A percentile compares a stretch with the other conserved stretches of the same genome.
Evolutionary conservation across 169 alveolate genomes (phyloP).

Genomic region (Babesia ovis): DNA sequence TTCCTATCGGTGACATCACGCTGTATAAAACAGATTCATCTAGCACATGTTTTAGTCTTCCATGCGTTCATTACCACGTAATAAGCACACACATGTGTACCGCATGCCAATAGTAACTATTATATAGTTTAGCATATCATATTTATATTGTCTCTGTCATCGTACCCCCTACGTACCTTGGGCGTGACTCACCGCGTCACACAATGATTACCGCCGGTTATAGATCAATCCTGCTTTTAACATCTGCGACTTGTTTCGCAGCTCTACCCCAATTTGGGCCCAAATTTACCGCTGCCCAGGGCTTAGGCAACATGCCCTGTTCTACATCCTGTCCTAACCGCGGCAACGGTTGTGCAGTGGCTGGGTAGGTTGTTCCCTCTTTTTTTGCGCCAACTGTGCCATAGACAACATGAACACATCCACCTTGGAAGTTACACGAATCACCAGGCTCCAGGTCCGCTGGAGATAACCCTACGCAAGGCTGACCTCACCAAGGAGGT

Average conservation of each 20-base stretch:
- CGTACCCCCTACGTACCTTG: too few species aligned
- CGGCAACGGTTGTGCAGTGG: neutral
- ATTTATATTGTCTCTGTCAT: too few species aligned
- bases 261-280: neutral
- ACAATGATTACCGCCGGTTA: neutral
- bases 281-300: neutral
- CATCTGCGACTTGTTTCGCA: neutral
- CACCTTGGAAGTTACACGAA: constrained; percentile 5
- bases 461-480: constrained; percentile 34
- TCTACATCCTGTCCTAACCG: neutral
- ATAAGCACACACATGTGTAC: too few species aligned
- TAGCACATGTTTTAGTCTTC: too few species aligned
- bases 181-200: neutral
- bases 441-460: neutral
- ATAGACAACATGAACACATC: neutral
- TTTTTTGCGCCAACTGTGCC: neutral
- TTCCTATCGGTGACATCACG: too few species aligned
- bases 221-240: neutral
- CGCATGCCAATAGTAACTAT: too few species aligned
- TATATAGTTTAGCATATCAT: too few species aligned
- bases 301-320: neutral
- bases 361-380: neutral
- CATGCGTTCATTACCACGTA: too few species aligned
- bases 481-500: constrained; percentile 7
- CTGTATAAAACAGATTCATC: too few species aligned